phyloP scores from a whole-genome alignment of 768 basidiomycete genomes.

The Mycena capillaripes region DNA sequence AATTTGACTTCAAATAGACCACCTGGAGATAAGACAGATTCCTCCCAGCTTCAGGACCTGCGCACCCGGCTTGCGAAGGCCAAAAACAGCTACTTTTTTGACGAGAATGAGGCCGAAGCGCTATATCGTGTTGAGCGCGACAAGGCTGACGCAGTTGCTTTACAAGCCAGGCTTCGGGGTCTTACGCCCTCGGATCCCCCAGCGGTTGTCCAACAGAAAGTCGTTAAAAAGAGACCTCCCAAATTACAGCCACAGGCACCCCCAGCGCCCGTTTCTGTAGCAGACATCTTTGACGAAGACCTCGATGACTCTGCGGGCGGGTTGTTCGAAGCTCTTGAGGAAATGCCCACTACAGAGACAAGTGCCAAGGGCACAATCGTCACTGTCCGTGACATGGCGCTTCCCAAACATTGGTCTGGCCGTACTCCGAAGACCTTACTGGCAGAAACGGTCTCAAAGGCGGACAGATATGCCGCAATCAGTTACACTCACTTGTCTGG shows the following conservation, averaged over 20 bases:
- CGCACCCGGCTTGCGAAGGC: slow-evolving; percentile 60
- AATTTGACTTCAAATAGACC: slow-evolving; percentile 55
- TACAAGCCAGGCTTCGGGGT: slow-evolving; percentile 59
- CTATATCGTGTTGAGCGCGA: slow-evolving; percentile 68
- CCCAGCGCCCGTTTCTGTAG: neutral
- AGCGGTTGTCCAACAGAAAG: neutral
- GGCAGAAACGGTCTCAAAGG: slow-evolving; percentile 74
- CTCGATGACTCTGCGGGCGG: slow-evolving; percentile 67
- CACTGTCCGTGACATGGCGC: slow-evolving; percentile 75
- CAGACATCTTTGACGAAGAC: slow-evolving; percentile 69
- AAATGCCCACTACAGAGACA: slow-evolving; percentile 68
- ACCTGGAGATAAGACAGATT: slow-evolving; percentile 42
- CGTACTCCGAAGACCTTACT: slow-evolving; percentile 85
- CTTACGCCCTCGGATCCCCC: neutral
- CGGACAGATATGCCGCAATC: slow-evolving; percentile 82
- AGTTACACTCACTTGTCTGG: slow-evolving; percentile 77
- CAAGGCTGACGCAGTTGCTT: slow-evolving; percentile 58
- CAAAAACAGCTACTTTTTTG: slow-evolving; percentile 78
- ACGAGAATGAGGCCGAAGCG: slow-evolving; percentile 73
- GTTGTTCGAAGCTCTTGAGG: slow-evolving; percentile 82
- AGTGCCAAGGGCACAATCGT: slow-evolving; percentile 68
- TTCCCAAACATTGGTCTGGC: slow-evolving; percentile 89
- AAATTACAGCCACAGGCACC: slow-evolving; percentile 20
- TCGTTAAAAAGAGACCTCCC: slow-evolving; percentile 27
- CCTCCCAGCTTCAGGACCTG: slow-evolving; percentile 53